Percentiles rank a stretch among this genome's conserved stretches.
phyloP scores from a whole-genome alignment of 2,329 filamentous ascomycete species.

The Lasiodiplodia hormozganensis region DNA sequence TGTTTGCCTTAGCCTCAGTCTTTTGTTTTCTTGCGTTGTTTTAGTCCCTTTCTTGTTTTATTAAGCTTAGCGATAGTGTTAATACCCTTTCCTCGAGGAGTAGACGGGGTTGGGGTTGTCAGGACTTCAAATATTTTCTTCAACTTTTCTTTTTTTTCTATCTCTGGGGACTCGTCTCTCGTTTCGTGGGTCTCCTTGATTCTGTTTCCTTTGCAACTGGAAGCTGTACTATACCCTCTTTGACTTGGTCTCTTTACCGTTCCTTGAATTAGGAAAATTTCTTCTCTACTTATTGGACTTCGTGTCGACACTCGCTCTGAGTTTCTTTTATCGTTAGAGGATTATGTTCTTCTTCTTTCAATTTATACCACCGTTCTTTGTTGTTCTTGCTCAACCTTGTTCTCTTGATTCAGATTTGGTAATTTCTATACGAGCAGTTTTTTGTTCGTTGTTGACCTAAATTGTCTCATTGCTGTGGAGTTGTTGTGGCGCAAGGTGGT shows the following conservation, averaged over 20 bases:
- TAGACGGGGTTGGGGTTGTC: background rate
- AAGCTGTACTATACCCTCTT: background rate
- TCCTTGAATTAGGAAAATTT: background rate
- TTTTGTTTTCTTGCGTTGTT: conserved; percentile 1
- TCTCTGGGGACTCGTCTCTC: background rate
- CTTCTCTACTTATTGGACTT: background rate
- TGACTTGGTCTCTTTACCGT: background rate
- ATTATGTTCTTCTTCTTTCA: background rate
- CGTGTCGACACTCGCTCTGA: background rate
- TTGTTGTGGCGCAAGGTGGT: background rate
- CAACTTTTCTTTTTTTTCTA: background rate
- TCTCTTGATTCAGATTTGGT: background rate
- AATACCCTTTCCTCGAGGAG: background rate
- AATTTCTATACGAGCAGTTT: background rate
- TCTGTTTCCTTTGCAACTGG: background rate
- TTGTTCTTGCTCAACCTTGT: background rate
- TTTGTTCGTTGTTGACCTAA: background rate
- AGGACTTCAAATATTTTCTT: background rate
- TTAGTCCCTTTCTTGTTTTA: background rate
- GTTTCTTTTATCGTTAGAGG: background rate
- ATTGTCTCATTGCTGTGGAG: background rate
- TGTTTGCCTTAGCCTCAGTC: conserved; percentile 3
- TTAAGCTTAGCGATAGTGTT: background rate
- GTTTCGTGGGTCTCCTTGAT: background rate
- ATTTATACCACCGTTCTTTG: background rate